Base-by-base conservation (phyloP, 345 rosid genomes). In the Salix arbutifolia region DNA sequence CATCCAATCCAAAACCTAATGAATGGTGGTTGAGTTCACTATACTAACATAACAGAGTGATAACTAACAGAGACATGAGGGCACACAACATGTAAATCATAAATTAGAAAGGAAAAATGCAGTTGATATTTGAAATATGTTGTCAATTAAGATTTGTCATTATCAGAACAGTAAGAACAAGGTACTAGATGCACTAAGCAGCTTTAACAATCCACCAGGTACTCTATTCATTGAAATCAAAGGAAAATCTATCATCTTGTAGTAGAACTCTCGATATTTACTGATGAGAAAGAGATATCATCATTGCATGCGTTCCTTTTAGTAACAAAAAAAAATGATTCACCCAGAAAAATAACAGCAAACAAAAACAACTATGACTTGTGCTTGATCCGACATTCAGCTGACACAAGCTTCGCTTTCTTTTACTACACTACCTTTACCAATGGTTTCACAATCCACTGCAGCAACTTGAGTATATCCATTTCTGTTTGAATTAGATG, bases 401-500 rank as follows among this genome's bases (percentile, higher is more conserved):
- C 19, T 31, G 23, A 75, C 4, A 25, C 33, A 26, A 48, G 16
- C 10, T 50, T 50, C 18, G 35, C 35, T 30, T 48, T 70, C 62
- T 66, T 75, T 53, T 11, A 26, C 48, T 19, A 65, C 31, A 19
- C 44, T 42, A 40, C 62, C 65, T 42, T 46, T 28, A 38, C 76
- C 40, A 2, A 30, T 74, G 42, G 46, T 19, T 78, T 67, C 79
- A 71, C 70, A 76, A 53, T 70, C 77, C 46, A 72, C 35, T 64
- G 73, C 76, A 69, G 73, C 60, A 62, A 56, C 50, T 44, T 61
- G 44, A 42, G 69, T 25, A 50, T 75, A 79, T 56, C 74, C 74
- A 30, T 75, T 74, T 69, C 62, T 70, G 11, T 53, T 60, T 71
- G 23, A 23, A 65, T 66, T 79, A 19, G 84, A 65, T 1, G 81